phyloP scores from a whole-genome alignment of 2,329 filamentous ascomycete species.

The Paecilomyces sp. region DNA sequence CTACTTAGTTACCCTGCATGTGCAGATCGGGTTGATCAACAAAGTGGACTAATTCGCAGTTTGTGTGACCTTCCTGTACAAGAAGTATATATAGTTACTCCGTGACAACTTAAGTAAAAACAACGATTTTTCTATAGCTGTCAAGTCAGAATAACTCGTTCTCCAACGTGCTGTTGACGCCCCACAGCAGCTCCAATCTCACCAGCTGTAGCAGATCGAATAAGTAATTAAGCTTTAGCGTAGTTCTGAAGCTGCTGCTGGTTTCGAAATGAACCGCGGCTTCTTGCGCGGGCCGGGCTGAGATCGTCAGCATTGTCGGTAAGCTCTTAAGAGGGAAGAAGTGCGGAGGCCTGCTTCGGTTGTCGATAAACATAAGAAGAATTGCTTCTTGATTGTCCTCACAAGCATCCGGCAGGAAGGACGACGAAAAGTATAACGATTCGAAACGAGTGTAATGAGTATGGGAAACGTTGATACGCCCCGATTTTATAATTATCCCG shows the following conservation, averaged over 20 bases:
- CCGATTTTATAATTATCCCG: slow-evolving; percentile 30
- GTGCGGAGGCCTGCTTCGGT: too few species aligned
- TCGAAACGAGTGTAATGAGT: neutral
- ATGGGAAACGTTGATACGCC: slow-evolving; percentile 3
- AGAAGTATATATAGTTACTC: neutral
- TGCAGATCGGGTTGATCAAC: neutral
- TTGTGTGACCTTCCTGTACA: neutral
- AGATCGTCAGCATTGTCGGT: neutral
- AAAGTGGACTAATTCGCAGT: neutral
- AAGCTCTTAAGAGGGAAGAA: too few species aligned
- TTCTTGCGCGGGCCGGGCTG: neutral
- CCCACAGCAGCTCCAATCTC: neutral
- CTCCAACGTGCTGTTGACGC: neutral
- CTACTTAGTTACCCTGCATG: neutral
- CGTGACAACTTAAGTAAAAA: neutral
- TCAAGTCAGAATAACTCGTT: neutral
- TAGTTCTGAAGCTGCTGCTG: neutral
- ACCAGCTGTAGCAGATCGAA: neutral
- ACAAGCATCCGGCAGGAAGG: neutral
- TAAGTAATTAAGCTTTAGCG: neutral
- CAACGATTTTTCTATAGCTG: neutral
- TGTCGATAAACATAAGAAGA: neutral
- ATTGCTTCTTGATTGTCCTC: neutral
- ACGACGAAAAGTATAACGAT: neutral
- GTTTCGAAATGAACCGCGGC: neutral